A percentile compares a stretch with the other conserved stretches of the same genome.
These are phyloP conservation scores for Elaphomyces granulatus DNA, from an alignment of 495 filamentous ascomycete genomes.

Conservation along the genomic window DNA sequence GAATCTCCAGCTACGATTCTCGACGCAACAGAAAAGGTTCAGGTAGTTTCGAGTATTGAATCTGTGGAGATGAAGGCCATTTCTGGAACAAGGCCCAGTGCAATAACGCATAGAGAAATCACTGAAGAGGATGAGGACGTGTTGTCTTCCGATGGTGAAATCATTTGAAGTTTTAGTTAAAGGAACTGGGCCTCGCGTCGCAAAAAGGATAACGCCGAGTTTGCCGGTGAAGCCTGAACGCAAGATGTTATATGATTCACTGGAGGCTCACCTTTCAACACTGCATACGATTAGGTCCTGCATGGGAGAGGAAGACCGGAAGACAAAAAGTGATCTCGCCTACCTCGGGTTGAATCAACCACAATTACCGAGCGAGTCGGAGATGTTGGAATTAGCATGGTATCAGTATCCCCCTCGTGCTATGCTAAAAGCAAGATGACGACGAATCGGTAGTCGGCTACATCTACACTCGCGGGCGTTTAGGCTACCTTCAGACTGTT, in stretches of 20 bases:
- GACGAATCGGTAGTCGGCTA: neutral
- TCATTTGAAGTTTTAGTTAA: neutral
- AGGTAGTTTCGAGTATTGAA: no score
- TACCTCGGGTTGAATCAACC: neutral
- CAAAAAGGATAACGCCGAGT: neutral
- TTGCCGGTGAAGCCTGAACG: constrained; percentile 7
- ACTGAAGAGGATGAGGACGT: no score
- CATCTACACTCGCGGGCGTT: neutral
- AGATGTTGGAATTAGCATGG: neutral
- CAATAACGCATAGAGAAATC: no score
- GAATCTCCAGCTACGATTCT: no score
- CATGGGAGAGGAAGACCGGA: neutral
- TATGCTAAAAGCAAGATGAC: constrained; percentile 11
- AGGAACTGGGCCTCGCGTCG: neutral
- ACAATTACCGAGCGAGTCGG: neutral
- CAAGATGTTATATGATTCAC: neutral
- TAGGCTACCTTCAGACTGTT: neutral
- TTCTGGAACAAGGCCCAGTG: no score
- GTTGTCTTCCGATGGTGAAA: no score
- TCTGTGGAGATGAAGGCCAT: no score
- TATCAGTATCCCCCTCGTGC: constrained; percentile 12
- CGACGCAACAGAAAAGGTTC: no score
- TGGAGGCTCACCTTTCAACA: neutral
- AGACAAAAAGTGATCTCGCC: neutral
- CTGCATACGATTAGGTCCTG: no score